Evolutionary conservation across 1,284 basidiomycete species (phyloP).

Genomic region (Sanghuangporus weigelae): DNA sequence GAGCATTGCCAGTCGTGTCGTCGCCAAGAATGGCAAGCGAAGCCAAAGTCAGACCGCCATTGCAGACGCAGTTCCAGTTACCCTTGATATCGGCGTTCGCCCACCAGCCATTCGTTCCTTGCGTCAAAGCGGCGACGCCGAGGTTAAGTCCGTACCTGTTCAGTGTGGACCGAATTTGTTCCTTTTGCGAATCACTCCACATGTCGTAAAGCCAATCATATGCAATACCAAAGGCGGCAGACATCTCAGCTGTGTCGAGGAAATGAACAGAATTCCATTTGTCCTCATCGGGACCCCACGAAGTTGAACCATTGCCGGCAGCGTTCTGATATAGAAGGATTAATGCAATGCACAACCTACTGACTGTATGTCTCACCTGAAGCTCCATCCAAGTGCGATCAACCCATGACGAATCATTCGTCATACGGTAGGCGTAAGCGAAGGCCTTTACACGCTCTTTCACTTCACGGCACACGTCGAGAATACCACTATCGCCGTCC

Average conservation of each 20-base stretch:
- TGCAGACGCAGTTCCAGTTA: constrained; percentile 99
- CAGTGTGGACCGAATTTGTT: constrained; percentile 69
- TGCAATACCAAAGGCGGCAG: constrained; percentile 82
- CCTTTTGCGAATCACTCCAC: constrained; percentile 74
- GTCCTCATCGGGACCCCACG: constrained; percentile 57
- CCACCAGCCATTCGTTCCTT: constrained; percentile 57
- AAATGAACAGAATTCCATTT: constrained; percentile 89
- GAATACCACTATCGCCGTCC: constrained; percentile 87
- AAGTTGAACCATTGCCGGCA: constrained; percentile 53
- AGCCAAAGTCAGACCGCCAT: constrained; percentile 85
- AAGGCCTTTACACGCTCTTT: constrained; percentile 93
- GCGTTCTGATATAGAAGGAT: constrained; percentile 45
- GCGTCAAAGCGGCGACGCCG: constrained; percentile 51
- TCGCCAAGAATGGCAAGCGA: constrained; percentile 88
- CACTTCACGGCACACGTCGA: constrained; percentile 87
- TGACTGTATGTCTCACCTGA: constrained; percentile 38
- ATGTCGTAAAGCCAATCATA: constrained; percentile 95
- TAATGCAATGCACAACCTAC: constrained; percentile 24
- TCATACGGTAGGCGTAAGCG: constrained; percentile 87
- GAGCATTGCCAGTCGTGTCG: constrained; percentile 72
- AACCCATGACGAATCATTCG: constrained; percentile 84
- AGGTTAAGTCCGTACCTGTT: constrained; percentile 73
- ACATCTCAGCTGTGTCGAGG: constrained; percentile 91
- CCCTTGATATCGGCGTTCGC: constrained; percentile 48
- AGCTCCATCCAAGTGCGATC: constrained; percentile 85